Conservation (phyloP, 345 rosid species). For the Eucalyptus cloeziana region DNA sequence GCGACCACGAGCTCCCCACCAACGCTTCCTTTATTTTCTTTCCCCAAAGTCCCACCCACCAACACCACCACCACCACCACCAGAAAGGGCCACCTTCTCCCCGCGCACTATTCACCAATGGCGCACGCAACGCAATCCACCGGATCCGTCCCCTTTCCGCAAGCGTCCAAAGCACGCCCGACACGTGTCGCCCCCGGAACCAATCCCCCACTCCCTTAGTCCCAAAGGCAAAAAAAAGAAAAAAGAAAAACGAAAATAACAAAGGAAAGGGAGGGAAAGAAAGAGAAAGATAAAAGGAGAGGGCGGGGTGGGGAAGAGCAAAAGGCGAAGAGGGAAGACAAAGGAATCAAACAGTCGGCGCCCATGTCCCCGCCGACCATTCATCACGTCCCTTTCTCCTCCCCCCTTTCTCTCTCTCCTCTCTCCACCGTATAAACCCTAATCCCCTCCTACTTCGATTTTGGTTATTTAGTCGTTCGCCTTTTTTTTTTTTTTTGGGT, state of each 20-base stretch:
- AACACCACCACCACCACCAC: background rate
- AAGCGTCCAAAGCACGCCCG: background rate
- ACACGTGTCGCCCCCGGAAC: background rate
- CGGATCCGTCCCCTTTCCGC: background rate
- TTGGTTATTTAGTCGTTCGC: background rate
- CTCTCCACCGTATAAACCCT: constrained; percentile 2
- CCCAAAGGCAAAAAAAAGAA: background rate
- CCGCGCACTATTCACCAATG: background rate
- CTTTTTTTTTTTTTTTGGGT: background rate
- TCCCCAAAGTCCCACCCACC: background rate
- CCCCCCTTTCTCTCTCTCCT: background rate
- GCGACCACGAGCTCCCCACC: background rate
- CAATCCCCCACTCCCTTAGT: background rate
- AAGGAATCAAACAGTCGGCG: constrained; percentile 49
- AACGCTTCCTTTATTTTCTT: background rate
- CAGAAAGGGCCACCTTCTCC: background rate
- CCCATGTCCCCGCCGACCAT: constrained; percentile 44
- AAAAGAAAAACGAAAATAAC: no score
- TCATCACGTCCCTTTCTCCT: constrained; percentile 9
- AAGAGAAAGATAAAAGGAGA: background rate
- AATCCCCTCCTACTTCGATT: background rate
- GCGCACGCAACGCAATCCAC: background rate
- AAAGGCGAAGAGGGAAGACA: constrained; percentile 4
- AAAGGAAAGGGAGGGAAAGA: background rate
- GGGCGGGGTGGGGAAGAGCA: background rate